A percentile compares a stretch with the other conserved stretches of the same genome.
These are phyloP conservation scores for Pseudotulostoma volvatum DNA, from an alignment of 495 filamentous ascomycete species.

Conservation along the genomic window DNA sequence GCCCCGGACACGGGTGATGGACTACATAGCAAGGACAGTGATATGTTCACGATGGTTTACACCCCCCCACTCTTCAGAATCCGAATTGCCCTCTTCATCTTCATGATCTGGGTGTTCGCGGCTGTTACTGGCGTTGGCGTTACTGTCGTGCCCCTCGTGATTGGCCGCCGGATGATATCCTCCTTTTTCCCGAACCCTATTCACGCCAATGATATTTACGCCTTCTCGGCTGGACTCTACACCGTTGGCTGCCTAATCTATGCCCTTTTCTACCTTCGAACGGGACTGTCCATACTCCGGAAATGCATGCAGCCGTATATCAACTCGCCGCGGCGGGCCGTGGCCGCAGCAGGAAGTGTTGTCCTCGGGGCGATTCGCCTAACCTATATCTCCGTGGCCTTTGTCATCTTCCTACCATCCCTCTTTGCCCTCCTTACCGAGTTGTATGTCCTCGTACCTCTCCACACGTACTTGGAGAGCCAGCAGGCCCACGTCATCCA, in stretches of 20 bases:
- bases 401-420: slow-evolving; percentile 62
- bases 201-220: slow-evolving; percentile 86
- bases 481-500: slow-evolving; percentile 56
- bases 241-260: slow-evolving; percentile 51
- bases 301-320: slow-evolving; percentile 17
- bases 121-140: slow-evolving; percentile 78
- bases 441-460: slow-evolving; percentile 73
- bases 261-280: slow-evolving; percentile 34
- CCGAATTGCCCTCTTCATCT: slow-evolving; percentile 69
- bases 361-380: slow-evolving; percentile 24
- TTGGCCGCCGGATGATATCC: slow-evolving; percentile 64
- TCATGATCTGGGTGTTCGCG: slow-evolving; percentile 86
- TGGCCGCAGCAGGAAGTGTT: slow-evolving; percentile 4
- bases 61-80: slow-evolving; percentile 71
- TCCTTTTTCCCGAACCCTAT: slow-evolving; percentile 46
- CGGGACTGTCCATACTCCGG: slow-evolving; percentile 23
- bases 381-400: slow-evolving; percentile 53
- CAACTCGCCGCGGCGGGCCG: slow-evolving; percentile 19
- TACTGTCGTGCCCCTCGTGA: slow-evolving; percentile 74
- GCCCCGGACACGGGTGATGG: slow-evolving; percentile 39
- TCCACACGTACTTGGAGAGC: slow-evolving; percentile 60
- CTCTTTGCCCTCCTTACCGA: slow-evolving; percentile 72
- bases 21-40: slow-evolving; percentile 45
- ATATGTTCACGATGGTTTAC: slow-evolving; percentile 69
- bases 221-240: slow-evolving; percentile 78